Evolutionary conservation across 2,329 filamentous ascomycete species (phyloP).

Genomic region (Fusarium mexicanum): DNA sequence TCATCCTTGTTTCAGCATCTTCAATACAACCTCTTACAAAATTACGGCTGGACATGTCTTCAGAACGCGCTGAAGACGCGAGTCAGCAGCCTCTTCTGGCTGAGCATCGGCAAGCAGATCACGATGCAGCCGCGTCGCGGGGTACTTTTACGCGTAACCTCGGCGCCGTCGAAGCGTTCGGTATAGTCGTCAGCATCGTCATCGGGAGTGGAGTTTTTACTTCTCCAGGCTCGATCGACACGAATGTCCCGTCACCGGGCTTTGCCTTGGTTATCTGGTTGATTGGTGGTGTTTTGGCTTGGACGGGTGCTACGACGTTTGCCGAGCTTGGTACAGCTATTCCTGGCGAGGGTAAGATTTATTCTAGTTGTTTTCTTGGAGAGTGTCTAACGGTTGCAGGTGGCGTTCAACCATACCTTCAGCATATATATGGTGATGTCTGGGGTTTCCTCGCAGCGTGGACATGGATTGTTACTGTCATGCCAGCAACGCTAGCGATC

Average conservation of each 20-base stretch:
- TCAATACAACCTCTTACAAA: neutral
- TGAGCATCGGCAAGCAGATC: conserved; percentile 1
- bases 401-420: conserved; percentile 70
- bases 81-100: conserved; percentile 30
- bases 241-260: conserved; percentile 70
- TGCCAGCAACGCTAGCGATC: conserved; percentile 72
- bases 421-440: conserved; percentile 68
- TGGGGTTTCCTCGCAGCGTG: conserved; percentile 71
- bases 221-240: conserved; percentile 70
- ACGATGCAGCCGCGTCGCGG: conserved; percentile 5
- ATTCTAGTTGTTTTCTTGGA: rapidly evolving
- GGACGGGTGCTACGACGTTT: conserved; percentile 71
- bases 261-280: conserved; percentile 68
- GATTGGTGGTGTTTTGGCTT: conserved; percentile 68
- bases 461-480: conserved; percentile 72
- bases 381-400: conserved; percentile 47
- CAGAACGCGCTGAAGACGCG: conserved; percentile 7
- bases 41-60: conserved; percentile 3
- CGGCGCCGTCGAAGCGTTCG: conserved; percentile 61
- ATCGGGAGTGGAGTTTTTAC: conserved; percentile 74
- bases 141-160: conserved; percentile 55
- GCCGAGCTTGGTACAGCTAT: conserved; percentile 72
- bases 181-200: conserved; percentile 70
- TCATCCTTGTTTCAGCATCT: neutral
- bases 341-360: conserved; percentile 63